These are phyloP conservation scores for Blastobotrys apis DNA, from an alignment of 1,139 yeast genomes.

Conservation along the genomic window DNA sequence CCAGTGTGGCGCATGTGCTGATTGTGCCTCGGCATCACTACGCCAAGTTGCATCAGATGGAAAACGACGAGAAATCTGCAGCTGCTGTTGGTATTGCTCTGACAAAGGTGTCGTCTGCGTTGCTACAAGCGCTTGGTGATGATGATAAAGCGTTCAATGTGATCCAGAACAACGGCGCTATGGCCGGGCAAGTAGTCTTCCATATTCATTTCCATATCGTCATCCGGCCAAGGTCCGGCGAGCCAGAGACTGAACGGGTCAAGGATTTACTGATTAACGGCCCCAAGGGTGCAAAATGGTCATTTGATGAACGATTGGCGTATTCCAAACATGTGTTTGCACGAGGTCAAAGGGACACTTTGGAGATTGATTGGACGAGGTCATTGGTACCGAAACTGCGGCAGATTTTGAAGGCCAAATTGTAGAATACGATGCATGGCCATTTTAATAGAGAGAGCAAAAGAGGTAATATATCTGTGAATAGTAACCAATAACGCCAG, in stretches of 20 bases:
- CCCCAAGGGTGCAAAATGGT: slow-evolving; percentile 11
- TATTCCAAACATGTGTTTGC: slow-evolving; percentile 31
- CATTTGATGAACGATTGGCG: slow-evolving; percentile 17
- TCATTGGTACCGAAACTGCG: slow-evolving; percentile 19
- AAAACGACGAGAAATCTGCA: slow-evolving; percentile 62
- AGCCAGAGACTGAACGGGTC: slow-evolving; percentile 13
- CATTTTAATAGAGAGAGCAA: neutral
- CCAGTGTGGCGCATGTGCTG: slow-evolving; percentile 69
- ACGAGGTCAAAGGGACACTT: slow-evolving; percentile 31
- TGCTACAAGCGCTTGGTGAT: slow-evolving; percentile 50
- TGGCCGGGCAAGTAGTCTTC: slow-evolving; percentile 84
- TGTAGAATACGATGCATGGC: neutral
- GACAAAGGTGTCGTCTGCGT: slow-evolving; percentile 53
- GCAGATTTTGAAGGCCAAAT: neutral
- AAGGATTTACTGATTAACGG: slow-evolving; percentile 13
- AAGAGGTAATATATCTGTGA: no score
- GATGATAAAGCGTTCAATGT: slow-evolving; percentile 77
- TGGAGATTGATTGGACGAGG: slow-evolving; percentile 27
- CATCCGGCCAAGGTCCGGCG: slow-evolving; percentile 21
- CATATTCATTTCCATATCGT: slow-evolving; percentile 80
- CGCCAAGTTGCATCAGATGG: slow-evolving; percentile 71
- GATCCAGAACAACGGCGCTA: slow-evolving; percentile 79
- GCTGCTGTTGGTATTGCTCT: slow-evolving; percentile 73
- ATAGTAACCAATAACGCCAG: no score
- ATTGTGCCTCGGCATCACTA: slow-evolving; percentile 82